A percentile compares a stretch with the other conserved stretches of the same genome.
Conservation (phyloP, 805 yeast genomes). For the Candida multigemmis region DNA sequence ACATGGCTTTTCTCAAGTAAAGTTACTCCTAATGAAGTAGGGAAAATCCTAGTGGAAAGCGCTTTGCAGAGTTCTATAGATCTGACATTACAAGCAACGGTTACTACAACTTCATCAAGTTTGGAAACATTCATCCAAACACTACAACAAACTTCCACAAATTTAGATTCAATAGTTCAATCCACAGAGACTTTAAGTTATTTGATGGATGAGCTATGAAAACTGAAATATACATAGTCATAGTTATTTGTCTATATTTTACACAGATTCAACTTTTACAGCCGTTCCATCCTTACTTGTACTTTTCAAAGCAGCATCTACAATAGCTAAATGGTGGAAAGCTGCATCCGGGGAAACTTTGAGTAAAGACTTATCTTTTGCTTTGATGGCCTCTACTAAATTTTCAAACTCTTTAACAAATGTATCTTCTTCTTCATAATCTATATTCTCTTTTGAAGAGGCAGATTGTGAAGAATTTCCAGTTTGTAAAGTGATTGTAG, state of each 20-base stretch:
- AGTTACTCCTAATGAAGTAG: too few relatives aligned
- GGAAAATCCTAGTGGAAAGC: too few relatives aligned
- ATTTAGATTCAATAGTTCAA: too few relatives aligned
- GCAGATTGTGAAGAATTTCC: conserved; percentile 30
- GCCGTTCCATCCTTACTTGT: conserved; percentile 44
- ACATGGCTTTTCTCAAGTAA: conserved; percentile 12
- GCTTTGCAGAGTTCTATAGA: too few relatives aligned
- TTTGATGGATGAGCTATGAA: too few relatives aligned
- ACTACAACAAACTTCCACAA: too few relatives aligned
- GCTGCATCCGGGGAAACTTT: conserved; percentile 64
- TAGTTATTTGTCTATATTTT: conserved; percentile 4
- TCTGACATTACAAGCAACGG: too few relatives aligned
- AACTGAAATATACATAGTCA: too few relatives aligned
- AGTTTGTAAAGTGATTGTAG: conserved; percentile 26
- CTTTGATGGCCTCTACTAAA: conserved; percentile 47
- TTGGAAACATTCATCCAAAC: too few relatives aligned
- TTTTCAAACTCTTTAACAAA: conserved; percentile 39
- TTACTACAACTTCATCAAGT: too few relatives aligned
- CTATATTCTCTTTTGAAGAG: conserved; percentile 39
- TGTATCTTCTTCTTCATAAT: conserved; percentile 36
- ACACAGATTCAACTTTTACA: conserved; percentile 36
- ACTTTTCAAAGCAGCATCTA: conserved; percentile 78
- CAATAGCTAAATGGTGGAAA: conserved; percentile 87
- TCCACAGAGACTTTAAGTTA: too few relatives aligned
- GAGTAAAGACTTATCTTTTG: conserved; percentile 51